A percentile compares a stretch with the other conserved stretches of the same genome.
These are phyloP conservation scores for Obelidium mucronatum DNA, from an alignment of 192 early-diverging fungal species.

Conservation along the genomic window DNA sequence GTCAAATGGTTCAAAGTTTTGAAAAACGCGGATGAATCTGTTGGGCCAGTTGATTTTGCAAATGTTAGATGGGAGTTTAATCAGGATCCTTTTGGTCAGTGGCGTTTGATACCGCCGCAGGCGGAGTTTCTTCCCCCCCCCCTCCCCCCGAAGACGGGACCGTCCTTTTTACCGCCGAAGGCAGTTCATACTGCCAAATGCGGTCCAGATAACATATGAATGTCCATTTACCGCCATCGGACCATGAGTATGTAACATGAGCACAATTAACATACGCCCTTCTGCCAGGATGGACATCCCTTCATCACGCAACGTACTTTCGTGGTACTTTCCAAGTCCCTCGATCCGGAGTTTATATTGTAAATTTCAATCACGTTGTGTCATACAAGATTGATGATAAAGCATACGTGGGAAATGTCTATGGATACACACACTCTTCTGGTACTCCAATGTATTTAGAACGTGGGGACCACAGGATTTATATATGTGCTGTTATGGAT, in stretches of 20 bases:
- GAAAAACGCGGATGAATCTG: constrained; percentile 54
- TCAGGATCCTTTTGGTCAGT: constrained; percentile 56
- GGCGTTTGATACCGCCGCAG: background rate
- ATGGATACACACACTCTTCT: constrained; percentile 59
- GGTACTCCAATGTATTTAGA: constrained; percentile 49
- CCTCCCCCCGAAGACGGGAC: too few species aligned
- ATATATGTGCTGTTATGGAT: constrained; percentile 69
- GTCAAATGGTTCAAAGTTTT: constrained; percentile 64
- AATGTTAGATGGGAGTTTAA: constrained; percentile 69
- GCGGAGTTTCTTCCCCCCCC: background rate
- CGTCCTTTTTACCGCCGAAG: too few species aligned
- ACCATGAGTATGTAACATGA: background rate
- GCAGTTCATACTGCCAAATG: too few species aligned
- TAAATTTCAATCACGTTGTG: constrained; percentile 56
- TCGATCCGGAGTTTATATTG: constrained; percentile 48
- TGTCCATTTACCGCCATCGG: too few species aligned
- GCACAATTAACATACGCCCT: background rate
- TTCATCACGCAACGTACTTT: constrained; percentile 58
- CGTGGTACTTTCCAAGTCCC: constrained; percentile 50
- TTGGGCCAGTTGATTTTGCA: constrained; percentile 58
- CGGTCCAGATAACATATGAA: background rate
- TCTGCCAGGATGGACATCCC: constrained; percentile 52
- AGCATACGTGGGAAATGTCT: constrained; percentile 69
- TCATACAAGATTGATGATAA: constrained; percentile 71
- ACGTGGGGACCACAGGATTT: constrained; percentile 60